phyloP scores from a whole-genome alignment of 1,139 yeast genomes.

The Blastobotrys ciferrii region DNA sequence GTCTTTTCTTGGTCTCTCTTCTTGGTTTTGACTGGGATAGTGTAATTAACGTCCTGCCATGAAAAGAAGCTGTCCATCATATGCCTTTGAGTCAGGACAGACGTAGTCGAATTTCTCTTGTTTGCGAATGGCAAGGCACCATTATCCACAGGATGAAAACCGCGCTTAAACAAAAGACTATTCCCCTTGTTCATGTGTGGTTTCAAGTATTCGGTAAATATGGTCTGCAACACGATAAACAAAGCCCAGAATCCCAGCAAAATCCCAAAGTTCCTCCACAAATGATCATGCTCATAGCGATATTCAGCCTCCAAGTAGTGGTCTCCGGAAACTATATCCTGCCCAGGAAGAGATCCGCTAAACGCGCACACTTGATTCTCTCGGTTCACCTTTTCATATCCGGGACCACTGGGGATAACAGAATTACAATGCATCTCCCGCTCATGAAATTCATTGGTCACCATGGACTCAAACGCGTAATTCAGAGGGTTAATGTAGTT shows the following conservation, averaged over 20 bases:
- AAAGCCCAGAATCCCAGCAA: conserved; percentile 37
- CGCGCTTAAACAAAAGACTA: conserved; percentile 41
- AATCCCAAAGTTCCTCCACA: conserved; percentile 42
- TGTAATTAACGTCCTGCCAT: conserved; percentile 45
- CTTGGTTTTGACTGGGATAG: conserved; percentile 31
- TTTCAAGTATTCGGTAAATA: conserved; percentile 39
- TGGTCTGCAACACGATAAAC: conserved; percentile 36
- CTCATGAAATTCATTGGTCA: conserved; percentile 47
- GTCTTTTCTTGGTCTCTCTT: conserved; percentile 32
- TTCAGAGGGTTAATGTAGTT: conserved; percentile 49
- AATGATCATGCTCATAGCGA: conserved; percentile 37
- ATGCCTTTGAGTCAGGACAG: not conserved
- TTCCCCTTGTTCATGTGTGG: conserved; percentile 43
- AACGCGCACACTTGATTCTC: conserved; percentile 44
- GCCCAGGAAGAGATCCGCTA: conserved; percentile 42
- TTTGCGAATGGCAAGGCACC: not conserved
- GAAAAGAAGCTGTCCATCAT: conserved; percentile 32
- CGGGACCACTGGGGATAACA: conserved; percentile 37
- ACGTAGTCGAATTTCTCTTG: not conserved
- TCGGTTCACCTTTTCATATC: conserved; percentile 38
- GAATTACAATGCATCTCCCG: conserved; percentile 41
- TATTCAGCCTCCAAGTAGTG: conserved; percentile 39
- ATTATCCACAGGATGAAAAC: conserved; percentile 44
- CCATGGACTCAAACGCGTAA: conserved; percentile 46
- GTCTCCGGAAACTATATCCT: conserved; percentile 43